phyloP scores from a whole-genome alignment of 2,329 filamentous ascomycete genomes.

The Botrytis medusae region DNA sequence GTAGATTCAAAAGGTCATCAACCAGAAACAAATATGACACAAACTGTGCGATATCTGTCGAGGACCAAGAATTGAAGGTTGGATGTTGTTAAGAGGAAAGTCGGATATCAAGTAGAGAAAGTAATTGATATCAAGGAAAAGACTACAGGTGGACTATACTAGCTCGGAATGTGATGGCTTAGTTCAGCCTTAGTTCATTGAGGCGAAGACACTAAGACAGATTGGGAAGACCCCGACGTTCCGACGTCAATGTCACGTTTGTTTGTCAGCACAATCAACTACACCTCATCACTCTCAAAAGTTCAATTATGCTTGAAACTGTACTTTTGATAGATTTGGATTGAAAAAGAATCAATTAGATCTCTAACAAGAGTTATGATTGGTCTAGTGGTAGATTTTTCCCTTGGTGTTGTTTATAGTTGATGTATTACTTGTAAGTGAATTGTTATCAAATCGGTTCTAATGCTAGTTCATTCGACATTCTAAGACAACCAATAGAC shows the following conservation, averaged over 20 bases:
- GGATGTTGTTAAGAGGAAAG: neutral
- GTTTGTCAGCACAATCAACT: neutral
- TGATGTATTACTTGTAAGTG: neutral
- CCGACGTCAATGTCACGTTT: neutral
- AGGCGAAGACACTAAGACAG: neutral
- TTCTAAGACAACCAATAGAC: neutral
- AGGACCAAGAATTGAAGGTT: neutral
- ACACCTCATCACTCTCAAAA: neutral
- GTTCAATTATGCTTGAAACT: neutral
- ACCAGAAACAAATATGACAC: too few species aligned
- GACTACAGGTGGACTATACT: neutral
- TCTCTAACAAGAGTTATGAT: rapidly evolving
- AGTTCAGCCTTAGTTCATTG: too few species aligned
- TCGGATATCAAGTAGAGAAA: neutral
- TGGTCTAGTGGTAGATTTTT: neutral
- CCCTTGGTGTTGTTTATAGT: too few species aligned
- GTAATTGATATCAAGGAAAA: neutral
- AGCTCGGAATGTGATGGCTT: neutral
- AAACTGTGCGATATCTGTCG: neutral
- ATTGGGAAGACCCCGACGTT: neutral
- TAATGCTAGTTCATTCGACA: neutral
- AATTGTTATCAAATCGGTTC: neutral
- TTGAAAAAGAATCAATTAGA: rapidly evolving
- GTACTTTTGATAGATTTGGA: neutral
- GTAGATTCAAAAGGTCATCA: neutral